A percentile compares a stretch with the other conserved stretches of the same genome.
These are phyloP conservation scores for Ceratobasidium sp. DNA, from an alignment of 1,284 basidiomycete species.

Conservation along the genomic window DNA sequence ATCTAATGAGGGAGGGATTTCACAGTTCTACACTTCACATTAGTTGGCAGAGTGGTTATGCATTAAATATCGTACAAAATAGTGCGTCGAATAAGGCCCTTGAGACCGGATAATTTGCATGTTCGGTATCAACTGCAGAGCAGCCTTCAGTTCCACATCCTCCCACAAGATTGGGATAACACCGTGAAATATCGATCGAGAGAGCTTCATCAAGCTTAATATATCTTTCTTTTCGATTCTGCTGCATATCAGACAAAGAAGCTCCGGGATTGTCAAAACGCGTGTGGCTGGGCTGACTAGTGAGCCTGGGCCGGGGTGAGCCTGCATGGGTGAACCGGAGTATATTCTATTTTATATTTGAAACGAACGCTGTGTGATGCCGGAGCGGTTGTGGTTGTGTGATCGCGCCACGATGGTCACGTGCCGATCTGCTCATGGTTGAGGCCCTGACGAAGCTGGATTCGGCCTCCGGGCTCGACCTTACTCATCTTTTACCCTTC, in stretches of 20 bases:
- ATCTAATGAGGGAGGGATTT: neutral
- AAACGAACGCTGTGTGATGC: too few relatives aligned
- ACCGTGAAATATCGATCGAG: neutral
- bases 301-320: too few relatives aligned
- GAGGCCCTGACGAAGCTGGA: neutral
- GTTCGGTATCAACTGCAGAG: neutral
- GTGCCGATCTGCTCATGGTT: neutral
- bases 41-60: neutral
- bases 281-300: neutral
- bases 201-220: neutral
- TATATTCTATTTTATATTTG: too few relatives aligned
- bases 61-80: neutral
- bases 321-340: too few relatives aligned
- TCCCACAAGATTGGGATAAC: neutral
- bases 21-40: neutral
- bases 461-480: neutral
- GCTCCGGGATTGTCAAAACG: neutral
- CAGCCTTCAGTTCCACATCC: neutral
- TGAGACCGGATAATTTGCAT: neutral
- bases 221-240: neutral
- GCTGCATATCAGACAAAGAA: neutral
- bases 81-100: too few relatives aligned
- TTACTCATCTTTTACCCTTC: neutral
- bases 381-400: too few relatives aligned
- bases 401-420: too few relatives aligned